Conservation (phyloP, 2,329 filamentous ascomycete species). For the Dothideomycetes sp. region DNA sequence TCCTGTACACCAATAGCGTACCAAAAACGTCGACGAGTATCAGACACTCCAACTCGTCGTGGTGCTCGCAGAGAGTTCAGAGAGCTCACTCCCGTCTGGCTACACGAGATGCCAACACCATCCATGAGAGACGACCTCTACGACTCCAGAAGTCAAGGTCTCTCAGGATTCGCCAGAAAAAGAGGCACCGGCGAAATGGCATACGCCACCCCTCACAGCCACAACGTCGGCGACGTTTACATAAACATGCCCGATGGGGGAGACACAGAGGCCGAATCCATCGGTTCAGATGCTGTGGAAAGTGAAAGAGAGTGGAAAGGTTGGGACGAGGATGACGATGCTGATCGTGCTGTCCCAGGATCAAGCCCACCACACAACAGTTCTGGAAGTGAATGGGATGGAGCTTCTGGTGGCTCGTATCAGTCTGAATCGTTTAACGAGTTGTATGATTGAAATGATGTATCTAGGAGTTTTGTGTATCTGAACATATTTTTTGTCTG, state of each 20-base stretch:
- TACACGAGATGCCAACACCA: slow-evolving; percentile 16
- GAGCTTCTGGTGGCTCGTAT: too few species aligned
- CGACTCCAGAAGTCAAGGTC: slow-evolving; percentile 7
- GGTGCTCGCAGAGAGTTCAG: not conserved
- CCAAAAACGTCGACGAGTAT: slow-evolving; percentile 5
- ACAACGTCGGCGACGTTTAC: slow-evolving; percentile 24
- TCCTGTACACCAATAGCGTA: slow-evolving; percentile 6
- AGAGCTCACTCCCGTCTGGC: slow-evolving; percentile 6
- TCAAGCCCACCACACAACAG: not conserved
- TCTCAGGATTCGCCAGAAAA: slow-evolving; percentile 23
- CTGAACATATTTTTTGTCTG: slow-evolving; percentile 2
- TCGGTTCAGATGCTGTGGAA: slow-evolving; percentile 1
- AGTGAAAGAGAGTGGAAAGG: slow-evolving; percentile 8
- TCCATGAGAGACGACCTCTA: not conserved
- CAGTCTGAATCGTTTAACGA: too few species aligned
- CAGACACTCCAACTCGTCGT: not conserved
- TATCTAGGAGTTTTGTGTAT: not conserved
- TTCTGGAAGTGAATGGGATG: slow-evolving; percentile 3
- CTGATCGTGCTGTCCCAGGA: not conserved
- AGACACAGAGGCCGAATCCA: slow-evolving; percentile 24
- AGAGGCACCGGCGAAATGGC: slow-evolving; percentile 48
- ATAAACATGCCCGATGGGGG: slow-evolving; percentile 25
- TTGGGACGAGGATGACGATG: slow-evolving; percentile 3
- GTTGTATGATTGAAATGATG: too few species aligned
- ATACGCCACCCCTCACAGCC: slow-evolving; percentile 67